Percentiles rank a stretch among this genome's conserved stretches.
phyloP scores from a whole-genome alignment of 306 rosid species.

The Vigna radiata region DNA sequence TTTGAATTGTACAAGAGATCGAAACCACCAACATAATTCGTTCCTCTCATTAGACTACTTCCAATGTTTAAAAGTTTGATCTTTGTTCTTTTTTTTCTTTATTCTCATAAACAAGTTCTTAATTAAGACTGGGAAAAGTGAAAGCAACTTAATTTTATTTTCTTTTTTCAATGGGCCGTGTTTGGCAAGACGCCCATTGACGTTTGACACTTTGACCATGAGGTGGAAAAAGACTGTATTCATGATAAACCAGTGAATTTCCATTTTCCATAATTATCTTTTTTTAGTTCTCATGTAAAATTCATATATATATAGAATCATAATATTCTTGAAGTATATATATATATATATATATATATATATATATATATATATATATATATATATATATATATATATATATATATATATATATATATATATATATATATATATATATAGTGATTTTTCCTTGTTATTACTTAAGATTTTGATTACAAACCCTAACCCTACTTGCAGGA shows the following conservation, averaged over 20 bases:
- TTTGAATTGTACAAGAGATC: conserved; percentile 34
- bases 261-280: conserved; percentile 20
- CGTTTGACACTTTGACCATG: conserved; percentile 30
- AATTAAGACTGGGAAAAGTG: conserved; percentile 1
- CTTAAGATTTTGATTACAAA: conserved; percentile 1
- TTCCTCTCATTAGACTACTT: neutral
- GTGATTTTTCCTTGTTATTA: neutral
- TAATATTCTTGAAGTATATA: neutral
- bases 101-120: neutral
- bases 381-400: neutral
- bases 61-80: neutral
- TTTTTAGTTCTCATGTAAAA: neutral
- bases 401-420: neutral
- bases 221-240: conserved; percentile 15
- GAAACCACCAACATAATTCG: conserved; percentile 27
- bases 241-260: neutral
- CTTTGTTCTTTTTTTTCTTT: neutral
- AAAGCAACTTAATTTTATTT: conserved; percentile 19
- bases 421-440: neutral
- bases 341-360: neutral
- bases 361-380: neutral
- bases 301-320: too few species aligned
- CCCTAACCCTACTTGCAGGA: conserved; percentile 66
- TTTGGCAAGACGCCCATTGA: conserved; percentile 22
- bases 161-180: conserved; percentile 28